Conservation (phyloP, 148 eudicot genomes). For the Hydrangea macrophylla region DNA sequence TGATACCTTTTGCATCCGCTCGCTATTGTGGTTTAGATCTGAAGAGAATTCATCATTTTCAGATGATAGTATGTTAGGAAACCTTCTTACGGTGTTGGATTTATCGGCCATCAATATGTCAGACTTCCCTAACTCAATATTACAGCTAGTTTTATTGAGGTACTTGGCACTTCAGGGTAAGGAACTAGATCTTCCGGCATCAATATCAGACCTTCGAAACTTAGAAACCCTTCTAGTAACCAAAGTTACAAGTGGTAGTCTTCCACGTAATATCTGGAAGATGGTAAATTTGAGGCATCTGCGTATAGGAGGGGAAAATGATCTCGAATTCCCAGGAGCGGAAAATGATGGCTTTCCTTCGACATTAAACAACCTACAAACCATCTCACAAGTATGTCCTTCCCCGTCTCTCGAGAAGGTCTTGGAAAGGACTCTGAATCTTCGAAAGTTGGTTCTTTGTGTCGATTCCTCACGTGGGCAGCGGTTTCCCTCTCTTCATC, state of each 20-base stretch:
- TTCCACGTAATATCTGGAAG: too few relatives aligned
- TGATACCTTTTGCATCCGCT: background rate
- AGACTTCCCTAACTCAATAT: background rate
- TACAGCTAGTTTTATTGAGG: slow-evolving; percentile 10
- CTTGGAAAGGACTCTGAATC: slow-evolving; percentile 7
- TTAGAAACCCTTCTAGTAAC: slow-evolving; percentile 13
- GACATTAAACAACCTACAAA: background rate
- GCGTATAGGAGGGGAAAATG: background rate
- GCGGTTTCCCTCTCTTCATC: background rate
- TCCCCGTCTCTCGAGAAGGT: background rate
- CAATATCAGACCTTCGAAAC: slow-evolving; percentile 3
- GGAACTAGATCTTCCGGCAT: background rate
- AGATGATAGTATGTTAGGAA: too few relatives aligned
- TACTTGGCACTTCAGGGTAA: background rate
- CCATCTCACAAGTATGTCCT: background rate
- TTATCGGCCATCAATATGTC: background rate
- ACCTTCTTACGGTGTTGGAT: slow-evolving; percentile 14
- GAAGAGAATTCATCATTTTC: too few relatives aligned
- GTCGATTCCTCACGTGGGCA: too few relatives aligned
- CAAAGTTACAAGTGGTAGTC: background rate
- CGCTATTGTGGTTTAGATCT: background rate
- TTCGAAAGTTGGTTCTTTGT: slow-evolving; percentile 8
- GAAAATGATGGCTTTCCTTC: background rate
- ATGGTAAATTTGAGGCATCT: slow-evolving; percentile 14
- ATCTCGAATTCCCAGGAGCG: background rate